Percentiles rank a stretch among this genome's conserved stretches.
Conservation (phyloP, 345 rosid species). For the Geranium rotundifolium region DNA sequence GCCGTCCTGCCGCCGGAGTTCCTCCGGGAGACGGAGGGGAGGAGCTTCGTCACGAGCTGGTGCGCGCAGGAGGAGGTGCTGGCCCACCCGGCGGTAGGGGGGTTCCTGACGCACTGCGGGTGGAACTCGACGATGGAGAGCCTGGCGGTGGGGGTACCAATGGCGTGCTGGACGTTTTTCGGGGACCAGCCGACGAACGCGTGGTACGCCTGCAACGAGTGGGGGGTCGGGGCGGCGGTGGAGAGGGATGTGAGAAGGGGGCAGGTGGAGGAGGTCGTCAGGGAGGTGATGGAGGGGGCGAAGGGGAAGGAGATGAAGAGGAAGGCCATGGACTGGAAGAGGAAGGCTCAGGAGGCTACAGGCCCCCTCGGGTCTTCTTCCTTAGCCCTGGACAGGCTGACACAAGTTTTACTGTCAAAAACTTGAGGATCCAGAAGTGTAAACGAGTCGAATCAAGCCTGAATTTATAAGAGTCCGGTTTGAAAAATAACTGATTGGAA, state of each 20-base stretch:
- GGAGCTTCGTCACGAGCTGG: slow-evolving; percentile 12
- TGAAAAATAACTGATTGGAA: too few relatives aligned
- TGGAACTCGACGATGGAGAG: too few relatives aligned
- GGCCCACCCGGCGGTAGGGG: slow-evolving; percentile 9
- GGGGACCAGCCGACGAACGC: slow-evolving; percentile 22
- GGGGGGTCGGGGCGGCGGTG: slow-evolving; percentile 19
- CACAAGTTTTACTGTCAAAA: too few relatives aligned
- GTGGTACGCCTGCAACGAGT: slow-evolving; percentile 15
- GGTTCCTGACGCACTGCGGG: too few relatives aligned
- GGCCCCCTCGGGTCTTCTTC: too few relatives aligned
- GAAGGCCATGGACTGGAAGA: slow-evolving; percentile 9
- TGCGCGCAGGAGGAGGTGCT: slow-evolving; percentile 10
- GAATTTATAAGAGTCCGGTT: too few relatives aligned
- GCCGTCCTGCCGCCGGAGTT: slow-evolving; percentile 2
- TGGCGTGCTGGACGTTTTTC: slow-evolving; percentile 12
- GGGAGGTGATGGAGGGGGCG: slow-evolving; percentile 10
- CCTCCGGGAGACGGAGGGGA: background rate
- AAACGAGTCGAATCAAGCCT: too few relatives aligned
- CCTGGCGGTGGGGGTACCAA: slow-evolving; percentile 4
- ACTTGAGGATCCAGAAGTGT: too few relatives aligned
- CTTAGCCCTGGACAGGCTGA: too few relatives aligned
- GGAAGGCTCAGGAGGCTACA: background rate
- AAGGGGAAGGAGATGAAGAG: slow-evolving; percentile 9
- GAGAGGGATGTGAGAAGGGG: slow-evolving; percentile 13
- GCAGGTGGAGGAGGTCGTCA: slow-evolving; percentile 8